These are phyloP conservation scores for Geoglossum cookeanum DNA, from an alignment of 2,329 filamentous ascomycete species.

Conservation along the genomic window DNA sequence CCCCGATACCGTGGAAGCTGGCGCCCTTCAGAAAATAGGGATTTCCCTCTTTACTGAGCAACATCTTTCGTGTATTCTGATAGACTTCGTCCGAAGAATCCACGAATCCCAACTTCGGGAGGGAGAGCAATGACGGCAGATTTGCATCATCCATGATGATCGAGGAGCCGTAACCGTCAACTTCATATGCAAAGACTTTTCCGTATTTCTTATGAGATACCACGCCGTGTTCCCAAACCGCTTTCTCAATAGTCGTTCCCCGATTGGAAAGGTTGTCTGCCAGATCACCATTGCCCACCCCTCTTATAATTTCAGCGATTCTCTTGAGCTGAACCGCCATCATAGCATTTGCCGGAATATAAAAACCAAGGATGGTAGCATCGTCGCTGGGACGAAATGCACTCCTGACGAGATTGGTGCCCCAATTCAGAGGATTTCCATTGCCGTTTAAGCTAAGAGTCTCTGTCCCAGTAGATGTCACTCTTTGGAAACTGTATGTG, in stretches of 20 bases:
- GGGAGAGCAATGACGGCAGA: slow-evolving; percentile 58
- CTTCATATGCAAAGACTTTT: slow-evolving; percentile 68
- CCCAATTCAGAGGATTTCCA: slow-evolving; percentile 77
- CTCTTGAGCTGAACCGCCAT: slow-evolving; percentile 77
- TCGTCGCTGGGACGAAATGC: slow-evolving; percentile 93
- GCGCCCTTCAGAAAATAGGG: slow-evolving; percentile 70
- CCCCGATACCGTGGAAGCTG: slow-evolving; percentile 75
- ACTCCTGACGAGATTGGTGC: slow-evolving; percentile 71
- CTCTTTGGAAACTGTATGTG: slow-evolving; percentile 71
- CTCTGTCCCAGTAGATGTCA: slow-evolving; percentile 69
- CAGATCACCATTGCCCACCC: slow-evolving; percentile 34
- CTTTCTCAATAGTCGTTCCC: slow-evolving; percentile 48
- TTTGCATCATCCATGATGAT: slow-evolving; percentile 87
- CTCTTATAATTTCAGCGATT: slow-evolving; percentile 48
- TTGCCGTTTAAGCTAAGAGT: slow-evolving; percentile 65
- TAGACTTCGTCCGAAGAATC: slow-evolving; percentile 48
- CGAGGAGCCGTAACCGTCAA: slow-evolving; percentile 66
- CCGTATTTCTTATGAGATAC: slow-evolving; percentile 57
- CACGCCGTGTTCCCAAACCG: slow-evolving; percentile 71
- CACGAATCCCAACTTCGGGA: slow-evolving; percentile 64
- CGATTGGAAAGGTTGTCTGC: slow-evolving; percentile 32
- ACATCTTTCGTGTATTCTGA: slow-evolving; percentile 70
- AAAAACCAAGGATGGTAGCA: slow-evolving; percentile 81
- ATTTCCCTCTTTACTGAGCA: slow-evolving; percentile 58
- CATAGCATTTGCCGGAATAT: slow-evolving; percentile 91